Evolutionary conservation across 2,329 filamentous ascomycete species (phyloP).

Genomic region (Cryphonectria radicalis): DNA sequence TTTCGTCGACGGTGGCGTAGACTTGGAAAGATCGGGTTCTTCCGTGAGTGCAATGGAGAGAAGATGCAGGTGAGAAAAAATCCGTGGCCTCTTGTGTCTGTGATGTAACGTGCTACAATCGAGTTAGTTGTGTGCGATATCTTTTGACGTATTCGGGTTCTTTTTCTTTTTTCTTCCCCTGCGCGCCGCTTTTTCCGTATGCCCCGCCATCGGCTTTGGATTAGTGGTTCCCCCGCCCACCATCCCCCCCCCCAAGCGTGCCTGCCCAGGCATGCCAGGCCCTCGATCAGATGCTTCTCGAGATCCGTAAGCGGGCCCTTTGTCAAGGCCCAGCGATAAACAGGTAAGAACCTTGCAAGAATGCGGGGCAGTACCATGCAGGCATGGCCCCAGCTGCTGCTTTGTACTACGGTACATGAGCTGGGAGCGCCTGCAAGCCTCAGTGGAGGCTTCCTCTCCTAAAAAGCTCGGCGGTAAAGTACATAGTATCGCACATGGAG

Average conservation of each 20-base stretch:
- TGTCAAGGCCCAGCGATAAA: neutral
- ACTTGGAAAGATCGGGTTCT: neutral
- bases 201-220: conserved; percentile 4
- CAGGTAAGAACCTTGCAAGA: neutral
- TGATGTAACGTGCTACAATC: neutral
- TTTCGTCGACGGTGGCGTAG: neutral
- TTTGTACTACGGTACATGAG: neutral
- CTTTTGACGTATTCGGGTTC: neutral
- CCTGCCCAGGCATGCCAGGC: neutral
- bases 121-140: neutral
- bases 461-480: neutral
- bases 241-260: neutral
- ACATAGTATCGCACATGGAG: neutral
- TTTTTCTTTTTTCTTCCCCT: neutral
- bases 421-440: neutral
- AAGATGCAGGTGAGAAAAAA: neutral
- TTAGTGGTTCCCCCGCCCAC: neutral
- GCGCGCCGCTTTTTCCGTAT: neutral
- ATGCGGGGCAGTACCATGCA: neutral
- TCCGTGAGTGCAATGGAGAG: neutral
- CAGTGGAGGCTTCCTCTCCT: neutral
- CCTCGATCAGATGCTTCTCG: neutral
- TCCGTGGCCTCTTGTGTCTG: neutral
- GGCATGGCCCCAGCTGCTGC: neutral
- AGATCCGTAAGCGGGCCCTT: neutral